A percentile compares a stretch with the other conserved stretches of the same genome.
Evolutionary conservation across 148 eudicot genomes (phyloP).

Genomic region (Camellia japonica): DNA sequence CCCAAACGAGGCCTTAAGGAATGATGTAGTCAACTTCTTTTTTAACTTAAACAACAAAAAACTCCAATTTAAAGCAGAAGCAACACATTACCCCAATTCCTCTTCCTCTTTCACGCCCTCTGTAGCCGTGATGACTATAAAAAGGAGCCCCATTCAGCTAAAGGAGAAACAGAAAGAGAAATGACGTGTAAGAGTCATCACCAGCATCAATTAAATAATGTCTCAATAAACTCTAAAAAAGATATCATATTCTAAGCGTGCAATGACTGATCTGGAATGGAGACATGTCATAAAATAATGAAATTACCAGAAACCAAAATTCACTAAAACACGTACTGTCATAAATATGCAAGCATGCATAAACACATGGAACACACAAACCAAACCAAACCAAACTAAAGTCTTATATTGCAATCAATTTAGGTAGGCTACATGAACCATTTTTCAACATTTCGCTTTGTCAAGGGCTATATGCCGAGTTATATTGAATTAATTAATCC

Average conservation of each 20-base stretch:
- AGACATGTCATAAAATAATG: neutral
- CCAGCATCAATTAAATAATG: neutral
- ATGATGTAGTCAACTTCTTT: neutral
- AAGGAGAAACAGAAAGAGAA: neutral
- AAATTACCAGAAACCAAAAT: neutral
- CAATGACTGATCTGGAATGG: neutral
- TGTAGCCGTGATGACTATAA: slow-evolving; percentile 48
- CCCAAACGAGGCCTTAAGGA: neutral
- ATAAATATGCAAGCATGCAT: too few species aligned
- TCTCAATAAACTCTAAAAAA: neutral
- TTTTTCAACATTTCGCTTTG: too few species aligned
- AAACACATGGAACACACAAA: too few species aligned
- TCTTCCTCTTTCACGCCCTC: slow-evolving; percentile 71
- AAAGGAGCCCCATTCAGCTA: slow-evolving; percentile 62
- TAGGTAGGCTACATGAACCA: too few species aligned
- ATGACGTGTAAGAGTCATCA: neutral
- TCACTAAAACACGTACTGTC: too few species aligned
- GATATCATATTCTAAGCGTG: neutral
- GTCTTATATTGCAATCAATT: too few species aligned
- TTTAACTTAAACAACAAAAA: too few species aligned
- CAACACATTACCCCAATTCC: slow-evolving; percentile 64
- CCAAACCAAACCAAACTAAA: too few species aligned
- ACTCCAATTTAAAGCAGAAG: neutral
- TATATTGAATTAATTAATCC: too few species aligned
- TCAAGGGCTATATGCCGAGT: too few species aligned